Percentiles rank a stretch among this genome's conserved stretches.
phyloP scores from a whole-genome alignment of 1,284 basidiomycete genomes.

The Marasmius tenuissimus region DNA sequence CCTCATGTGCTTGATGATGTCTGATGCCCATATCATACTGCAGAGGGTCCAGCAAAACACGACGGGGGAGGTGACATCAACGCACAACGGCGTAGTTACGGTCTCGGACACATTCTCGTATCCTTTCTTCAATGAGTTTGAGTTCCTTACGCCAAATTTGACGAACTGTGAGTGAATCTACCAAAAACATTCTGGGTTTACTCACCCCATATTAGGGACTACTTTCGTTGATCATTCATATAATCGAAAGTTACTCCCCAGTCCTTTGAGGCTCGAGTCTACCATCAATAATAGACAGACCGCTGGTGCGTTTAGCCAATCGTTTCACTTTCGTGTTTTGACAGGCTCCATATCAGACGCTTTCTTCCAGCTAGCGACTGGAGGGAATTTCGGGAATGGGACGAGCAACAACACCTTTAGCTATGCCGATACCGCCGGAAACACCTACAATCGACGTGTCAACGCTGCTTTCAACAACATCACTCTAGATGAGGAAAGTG shows the following conservation, averaged over 20 bases:
- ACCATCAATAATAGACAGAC: constrained; percentile 13
- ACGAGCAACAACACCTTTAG: constrained; percentile 67
- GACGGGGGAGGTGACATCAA: constrained; percentile 21
- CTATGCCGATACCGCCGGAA: constrained; percentile 58
- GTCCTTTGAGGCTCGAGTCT: constrained; percentile 11
- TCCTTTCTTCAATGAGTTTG: constrained; percentile 24
- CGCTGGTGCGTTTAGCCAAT: constrained; percentile 30
- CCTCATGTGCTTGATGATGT: neutral
- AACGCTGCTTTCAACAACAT: constrained; percentile 62
- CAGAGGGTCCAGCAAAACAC: constrained; percentile 22
- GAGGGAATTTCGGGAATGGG: constrained; percentile 36
- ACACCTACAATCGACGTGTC: constrained; percentile 64
- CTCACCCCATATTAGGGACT: constrained; percentile 6
- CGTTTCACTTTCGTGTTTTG: neutral
- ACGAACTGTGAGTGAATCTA: constrained; percentile 8
- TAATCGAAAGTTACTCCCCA: constrained; percentile 13
- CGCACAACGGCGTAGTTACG: constrained; percentile 22
- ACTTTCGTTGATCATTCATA: constrained; percentile 17
- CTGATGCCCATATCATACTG: neutral
- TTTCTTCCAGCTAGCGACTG: constrained; percentile 25
- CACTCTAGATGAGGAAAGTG: constrained; percentile 56
- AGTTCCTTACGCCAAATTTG: constrained; percentile 4
- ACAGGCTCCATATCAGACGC: constrained; percentile 28
- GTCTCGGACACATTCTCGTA: constrained; percentile 18
- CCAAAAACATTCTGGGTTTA: neutral